These are phyloP conservation scores for Diaporthe humulicola DNA, from an alignment of 2,329 filamentous ascomycete species.

Conservation along the genomic window DNA sequence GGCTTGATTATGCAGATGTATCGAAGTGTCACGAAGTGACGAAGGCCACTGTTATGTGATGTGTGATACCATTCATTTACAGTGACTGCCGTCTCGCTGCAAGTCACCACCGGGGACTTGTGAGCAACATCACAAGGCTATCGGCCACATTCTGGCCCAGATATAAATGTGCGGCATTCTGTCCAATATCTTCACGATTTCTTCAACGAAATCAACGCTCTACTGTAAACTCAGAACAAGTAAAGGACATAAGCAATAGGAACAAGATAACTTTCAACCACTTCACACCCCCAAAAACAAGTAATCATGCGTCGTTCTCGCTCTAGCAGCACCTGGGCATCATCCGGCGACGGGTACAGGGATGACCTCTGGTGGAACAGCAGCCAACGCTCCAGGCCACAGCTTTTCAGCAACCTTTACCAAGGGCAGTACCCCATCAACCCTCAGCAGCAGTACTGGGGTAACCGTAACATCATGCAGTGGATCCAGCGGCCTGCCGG, in stretches of 20 bases:
- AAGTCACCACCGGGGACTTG: background rate
- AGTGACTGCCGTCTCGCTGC: background rate
- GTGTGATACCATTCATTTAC: fast-evolving
- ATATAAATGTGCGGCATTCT: background rate
- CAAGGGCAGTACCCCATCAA: constrained; percentile 6
- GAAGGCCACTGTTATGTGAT: too few species aligned
- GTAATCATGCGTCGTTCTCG: background rate
- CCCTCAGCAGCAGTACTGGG: constrained; percentile 27
- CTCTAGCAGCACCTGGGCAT: background rate
- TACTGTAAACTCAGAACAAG: background rate
- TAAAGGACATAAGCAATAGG: background rate
- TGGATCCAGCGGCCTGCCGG: background rate
- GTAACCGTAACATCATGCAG: constrained; percentile 15
- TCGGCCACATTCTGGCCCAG: too few species aligned
- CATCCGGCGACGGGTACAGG: background rate
- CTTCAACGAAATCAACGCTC: background rate
- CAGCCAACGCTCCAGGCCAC: background rate
- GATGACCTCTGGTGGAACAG: constrained; percentile 16
- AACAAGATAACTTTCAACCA: background rate
- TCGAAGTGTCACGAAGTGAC: too few species aligned
- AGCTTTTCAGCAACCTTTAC: background rate
- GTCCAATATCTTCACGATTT: too few species aligned
- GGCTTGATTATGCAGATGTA: too few species aligned
- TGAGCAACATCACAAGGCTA: background rate
- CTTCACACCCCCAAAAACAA: background rate